phyloP scores from a whole-genome alignment of 352 stramenopile species.

The Phytophthora macrochlamydospora region DNA sequence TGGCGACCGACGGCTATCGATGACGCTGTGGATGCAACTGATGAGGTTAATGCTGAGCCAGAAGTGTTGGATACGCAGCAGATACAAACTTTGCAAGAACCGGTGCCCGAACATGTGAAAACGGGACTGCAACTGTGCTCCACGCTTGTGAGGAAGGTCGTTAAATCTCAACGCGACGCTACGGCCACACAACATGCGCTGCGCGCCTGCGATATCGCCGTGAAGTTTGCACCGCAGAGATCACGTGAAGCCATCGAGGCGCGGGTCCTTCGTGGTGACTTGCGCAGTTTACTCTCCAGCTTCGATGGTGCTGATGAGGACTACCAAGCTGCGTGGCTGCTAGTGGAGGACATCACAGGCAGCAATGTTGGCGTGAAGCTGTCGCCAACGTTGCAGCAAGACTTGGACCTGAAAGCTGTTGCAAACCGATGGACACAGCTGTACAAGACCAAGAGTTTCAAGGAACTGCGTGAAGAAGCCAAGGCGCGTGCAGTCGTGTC shows the following conservation, averaged over 20 bases:
- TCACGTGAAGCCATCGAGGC: constrained; percentile 40
- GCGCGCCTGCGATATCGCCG: constrained; percentile 51
- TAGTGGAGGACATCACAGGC: constrained; percentile 16
- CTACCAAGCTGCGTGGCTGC: constrained; percentile 35
- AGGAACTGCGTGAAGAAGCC: constrained; percentile 47
- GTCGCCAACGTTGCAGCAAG: constrained; percentile 11
- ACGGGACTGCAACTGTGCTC: constrained; percentile 46
- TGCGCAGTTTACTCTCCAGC: constrained; percentile 50
- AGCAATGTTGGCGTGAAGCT: neutral
- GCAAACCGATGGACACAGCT: constrained; percentile 61
- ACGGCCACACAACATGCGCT: constrained; percentile 41
- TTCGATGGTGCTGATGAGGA: constrained; percentile 51
- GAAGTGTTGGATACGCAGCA: neutral
- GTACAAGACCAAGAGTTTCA: constrained; percentile 48
- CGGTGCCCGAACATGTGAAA: constrained; percentile 31
- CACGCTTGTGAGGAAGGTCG: constrained; percentile 41
- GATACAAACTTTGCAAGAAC: neutral
- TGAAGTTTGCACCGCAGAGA: constrained; percentile 32
- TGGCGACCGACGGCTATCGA: constrained; percentile 15
- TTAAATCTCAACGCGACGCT: constrained; percentile 47
- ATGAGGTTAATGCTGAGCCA: neutral
- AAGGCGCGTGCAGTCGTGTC: constrained; percentile 5
- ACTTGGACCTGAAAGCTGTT: constrained; percentile 46
- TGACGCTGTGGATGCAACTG: neutral
- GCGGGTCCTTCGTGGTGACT: constrained; percentile 53